A percentile compares a stretch with the other conserved stretches of the same genome.
Evolutionary conservation across 2,329 filamentous ascomycete species (phyloP).

Genomic region (Coniella vitis): DNA sequence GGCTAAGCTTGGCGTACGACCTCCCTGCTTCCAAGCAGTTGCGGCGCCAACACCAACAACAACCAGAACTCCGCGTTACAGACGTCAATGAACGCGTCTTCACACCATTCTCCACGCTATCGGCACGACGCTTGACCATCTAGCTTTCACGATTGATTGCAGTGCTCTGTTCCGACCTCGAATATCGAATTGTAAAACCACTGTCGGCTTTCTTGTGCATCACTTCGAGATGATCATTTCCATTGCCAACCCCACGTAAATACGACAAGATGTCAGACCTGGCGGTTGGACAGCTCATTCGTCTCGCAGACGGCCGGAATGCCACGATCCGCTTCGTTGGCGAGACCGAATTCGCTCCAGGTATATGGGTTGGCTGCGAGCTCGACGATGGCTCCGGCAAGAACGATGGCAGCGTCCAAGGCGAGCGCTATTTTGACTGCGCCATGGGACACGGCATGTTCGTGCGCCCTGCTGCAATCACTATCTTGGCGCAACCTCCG

Average conservation of each 20-base stretch:
- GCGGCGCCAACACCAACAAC: not conserved
- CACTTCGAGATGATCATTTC: slow-evolving; percentile 7
- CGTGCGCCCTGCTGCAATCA: slow-evolving; percentile 64
- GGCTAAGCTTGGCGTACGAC: too few relatives aligned
- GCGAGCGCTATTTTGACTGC: slow-evolving; percentile 84
- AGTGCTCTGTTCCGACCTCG: too few relatives aligned
- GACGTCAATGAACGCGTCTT: too few relatives aligned
- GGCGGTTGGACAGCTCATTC: slow-evolving; percentile 65
- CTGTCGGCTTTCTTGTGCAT: too few relatives aligned
- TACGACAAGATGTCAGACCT: slow-evolving; percentile 47
- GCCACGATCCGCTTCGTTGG: slow-evolving; percentile 79
- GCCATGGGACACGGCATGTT: slow-evolving; percentile 75
- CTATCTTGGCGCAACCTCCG: slow-evolving; percentile 42
- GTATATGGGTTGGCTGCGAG: slow-evolving; percentile 87
- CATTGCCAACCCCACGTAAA: not conserved
- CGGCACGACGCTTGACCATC: not conserved
- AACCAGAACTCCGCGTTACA: too few relatives aligned
- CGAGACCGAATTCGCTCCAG: slow-evolving; percentile 68
- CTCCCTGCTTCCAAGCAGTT: too few relatives aligned
- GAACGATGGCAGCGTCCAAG: slow-evolving; percentile 88
- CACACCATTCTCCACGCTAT: not conserved
- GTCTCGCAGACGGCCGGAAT: slow-evolving; percentile 69
- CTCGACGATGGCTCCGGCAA: slow-evolving; percentile 77
- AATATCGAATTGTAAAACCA: too few relatives aligned
- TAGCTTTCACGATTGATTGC: too few relatives aligned